Percentiles rank a stretch among this genome's conserved stretches.
phyloP scores from a whole-genome alignment of 169 alveolate species.

The Babesia divergens region DNA sequence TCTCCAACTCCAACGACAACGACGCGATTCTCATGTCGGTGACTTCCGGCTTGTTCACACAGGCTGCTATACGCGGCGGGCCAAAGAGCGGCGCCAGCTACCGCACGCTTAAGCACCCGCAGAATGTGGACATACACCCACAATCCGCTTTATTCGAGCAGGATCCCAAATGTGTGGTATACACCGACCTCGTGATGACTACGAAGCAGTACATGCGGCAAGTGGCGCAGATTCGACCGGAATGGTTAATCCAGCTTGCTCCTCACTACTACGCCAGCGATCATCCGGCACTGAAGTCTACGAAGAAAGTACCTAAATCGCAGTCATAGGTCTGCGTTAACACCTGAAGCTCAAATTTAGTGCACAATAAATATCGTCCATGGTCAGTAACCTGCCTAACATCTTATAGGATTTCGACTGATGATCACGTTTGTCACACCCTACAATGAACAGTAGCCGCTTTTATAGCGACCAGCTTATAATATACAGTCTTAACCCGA shows the following conservation, averaged over 20 bases:
- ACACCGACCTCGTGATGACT: conserved; percentile 93
- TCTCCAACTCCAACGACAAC: conserved; percentile 69
- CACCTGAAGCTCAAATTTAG: no score
- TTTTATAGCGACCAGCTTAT: no score
- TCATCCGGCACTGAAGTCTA: conserved; percentile 14
- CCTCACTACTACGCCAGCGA: conserved; percentile 90
- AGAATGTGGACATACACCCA: conserved; percentile 94
- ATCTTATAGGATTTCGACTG: no score
- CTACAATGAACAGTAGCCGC: no score
- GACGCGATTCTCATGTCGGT: conserved; percentile 89
- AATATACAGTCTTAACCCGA: no score
- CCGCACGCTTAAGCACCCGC: conserved; percentile 92
- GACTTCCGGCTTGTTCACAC: conserved; percentile 90
- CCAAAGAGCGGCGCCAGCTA: conserved; percentile 86
- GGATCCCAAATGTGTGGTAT: conserved; percentile 86
- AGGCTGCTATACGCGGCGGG: conserved; percentile 85
- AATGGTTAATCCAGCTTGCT: conserved; percentile 95
- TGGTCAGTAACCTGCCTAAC: no score
- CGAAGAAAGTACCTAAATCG: conserved; percentile 27
- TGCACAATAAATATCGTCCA: no score
- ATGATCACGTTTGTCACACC: no score
- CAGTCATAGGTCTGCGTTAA: no score
- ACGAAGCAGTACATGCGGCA: conserved; percentile 95
- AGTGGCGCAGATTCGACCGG: conserved; percentile 89
- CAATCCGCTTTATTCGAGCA: conserved; percentile 87